phyloP scores from a whole-genome alignment of 169 alveolate genomes.

The Cryptosporidium tyzzeri region DNA sequence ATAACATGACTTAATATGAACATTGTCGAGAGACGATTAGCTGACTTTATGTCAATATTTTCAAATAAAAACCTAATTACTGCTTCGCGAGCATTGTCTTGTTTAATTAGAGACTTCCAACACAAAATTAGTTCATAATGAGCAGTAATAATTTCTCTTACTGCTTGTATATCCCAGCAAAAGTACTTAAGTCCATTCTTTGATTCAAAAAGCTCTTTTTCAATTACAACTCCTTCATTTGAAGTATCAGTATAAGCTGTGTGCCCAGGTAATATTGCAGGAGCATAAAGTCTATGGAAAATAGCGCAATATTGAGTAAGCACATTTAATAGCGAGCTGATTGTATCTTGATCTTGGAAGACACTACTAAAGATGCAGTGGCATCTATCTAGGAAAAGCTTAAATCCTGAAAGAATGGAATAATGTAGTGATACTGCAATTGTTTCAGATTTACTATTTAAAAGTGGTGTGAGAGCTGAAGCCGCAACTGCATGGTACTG shows the following conservation, averaged over 20 bases:
- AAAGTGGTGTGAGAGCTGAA: constrained; percentile 41
- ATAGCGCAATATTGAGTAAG: constrained; percentile 67
- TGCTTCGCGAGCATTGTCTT: constrained; percentile 29
- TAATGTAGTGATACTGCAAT: constrained; percentile 60
- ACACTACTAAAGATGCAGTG: constrained; percentile 11
- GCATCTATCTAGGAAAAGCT: constrained; percentile 55
- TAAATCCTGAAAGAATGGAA: constrained; percentile 67
- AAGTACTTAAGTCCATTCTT: constrained; percentile 27
- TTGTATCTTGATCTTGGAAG: constrained; percentile 13
- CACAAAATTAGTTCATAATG: constrained; percentile 60
- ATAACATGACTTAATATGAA: constrained; percentile 39
- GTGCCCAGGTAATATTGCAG: constrained; percentile 63
- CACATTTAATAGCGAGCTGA: constrained; percentile 24
- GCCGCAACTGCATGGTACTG: constrained; percentile 54
- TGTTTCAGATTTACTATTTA: constrained; percentile 58
- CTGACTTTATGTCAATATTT: constrained; percentile 67
- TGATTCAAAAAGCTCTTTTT: constrained; percentile 44
- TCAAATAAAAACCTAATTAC: constrained; percentile 39
- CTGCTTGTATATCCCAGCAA: constrained; percentile 38
- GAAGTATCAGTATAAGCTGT: constrained; percentile 27
- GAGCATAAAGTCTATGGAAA: constrained; percentile 63
- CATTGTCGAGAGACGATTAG: constrained; percentile 65
- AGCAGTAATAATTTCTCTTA: constrained; percentile 47
- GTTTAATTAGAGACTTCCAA: constrained; percentile 58
- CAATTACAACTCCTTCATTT: neutral